These are phyloP conservation scores for Aspergillus costaricaensis DNA, from an alignment of 2,329 filamentous ascomycete species.

Conservation along the genomic window DNA sequence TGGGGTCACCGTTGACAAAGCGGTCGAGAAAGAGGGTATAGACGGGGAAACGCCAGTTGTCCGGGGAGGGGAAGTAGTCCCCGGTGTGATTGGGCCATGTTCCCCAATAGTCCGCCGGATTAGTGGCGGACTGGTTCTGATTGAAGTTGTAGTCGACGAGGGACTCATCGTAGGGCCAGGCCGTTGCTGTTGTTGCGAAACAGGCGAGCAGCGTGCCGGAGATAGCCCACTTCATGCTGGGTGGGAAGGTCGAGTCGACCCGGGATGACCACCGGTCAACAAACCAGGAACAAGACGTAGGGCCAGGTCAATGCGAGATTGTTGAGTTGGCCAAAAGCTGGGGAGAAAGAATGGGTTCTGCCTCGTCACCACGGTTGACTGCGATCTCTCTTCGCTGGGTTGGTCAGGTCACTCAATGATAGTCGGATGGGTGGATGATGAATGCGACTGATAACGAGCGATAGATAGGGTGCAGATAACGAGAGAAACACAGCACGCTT, in stretches of 20 bases:
- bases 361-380: not conserved
- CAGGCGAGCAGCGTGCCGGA: constrained; percentile 25
- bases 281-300: not conserved
- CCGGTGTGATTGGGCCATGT: constrained; percentile 52
- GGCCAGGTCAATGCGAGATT: not conserved
- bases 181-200: constrained; percentile 23
- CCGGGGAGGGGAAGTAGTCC: constrained; percentile 55
- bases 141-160: constrained; percentile 62
- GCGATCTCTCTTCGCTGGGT: not conserved
- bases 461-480: not conserved
- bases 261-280: not conserved
- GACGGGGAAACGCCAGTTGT: constrained; percentile 65
- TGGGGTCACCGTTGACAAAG: constrained; percentile 64
- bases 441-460: not conserved
- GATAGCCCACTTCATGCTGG: constrained; percentile 31
- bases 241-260: not conserved
- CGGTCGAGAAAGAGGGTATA: constrained; percentile 65
- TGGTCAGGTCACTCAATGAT: not conserved
- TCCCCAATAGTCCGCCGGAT: constrained; percentile 60
- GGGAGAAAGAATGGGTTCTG: no score
- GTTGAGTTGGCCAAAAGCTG: not conserved
- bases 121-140: constrained; percentile 55
- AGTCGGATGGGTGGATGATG: not conserved
- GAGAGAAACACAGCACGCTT: not conserved
- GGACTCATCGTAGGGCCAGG: constrained; percentile 50